phyloP scores from a whole-genome alignment of 2,329 filamentous ascomycete species.

The Teratosphaeriaceae sp. region DNA sequence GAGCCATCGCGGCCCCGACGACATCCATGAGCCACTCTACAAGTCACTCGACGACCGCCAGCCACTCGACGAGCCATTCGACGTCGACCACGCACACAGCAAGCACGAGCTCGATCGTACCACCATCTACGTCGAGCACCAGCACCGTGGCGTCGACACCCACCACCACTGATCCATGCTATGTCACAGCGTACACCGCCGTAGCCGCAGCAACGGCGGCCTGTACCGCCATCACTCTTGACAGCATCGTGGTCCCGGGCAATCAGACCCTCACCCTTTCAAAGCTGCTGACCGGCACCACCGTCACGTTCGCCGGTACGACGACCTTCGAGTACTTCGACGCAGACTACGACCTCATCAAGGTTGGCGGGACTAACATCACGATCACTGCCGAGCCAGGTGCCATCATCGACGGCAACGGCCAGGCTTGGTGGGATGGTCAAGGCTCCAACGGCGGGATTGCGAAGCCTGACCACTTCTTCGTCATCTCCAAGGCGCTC shows the following conservation, averaged over 20 bases:
- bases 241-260: conserved; percentile 34
- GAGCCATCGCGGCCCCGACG: neutral
- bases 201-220: conserved; percentile 29
- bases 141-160: neutral
- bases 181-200: conserved; percentile 5
- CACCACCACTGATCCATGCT: conserved; percentile 1
- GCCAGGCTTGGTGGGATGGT: conserved; percentile 40
- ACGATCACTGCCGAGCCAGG: conserved; percentile 8
- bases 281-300: conserved; percentile 35
- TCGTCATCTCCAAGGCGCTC: conserved; percentile 30
- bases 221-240: conserved; percentile 38
- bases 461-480: conserved; percentile 36
- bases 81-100: neutral
- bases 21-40: neutral
- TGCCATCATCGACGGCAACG: conserved; percentile 26
- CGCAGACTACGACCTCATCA: conserved; percentile 31
- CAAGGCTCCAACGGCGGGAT: conserved; percentile 42
- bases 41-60: neutral
- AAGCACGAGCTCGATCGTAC: neutral
- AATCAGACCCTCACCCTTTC: conserved; percentile 36
- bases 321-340: conserved; percentile 7
- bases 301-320: conserved; percentile 22
- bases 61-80: neutral
- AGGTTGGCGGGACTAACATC: conserved; percentile 15
- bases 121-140: neutral